Evolutionary conservation across 2,329 filamentous ascomycete genomes (phyloP).

Genomic region (Trichoderma atrobrunneum): DNA sequence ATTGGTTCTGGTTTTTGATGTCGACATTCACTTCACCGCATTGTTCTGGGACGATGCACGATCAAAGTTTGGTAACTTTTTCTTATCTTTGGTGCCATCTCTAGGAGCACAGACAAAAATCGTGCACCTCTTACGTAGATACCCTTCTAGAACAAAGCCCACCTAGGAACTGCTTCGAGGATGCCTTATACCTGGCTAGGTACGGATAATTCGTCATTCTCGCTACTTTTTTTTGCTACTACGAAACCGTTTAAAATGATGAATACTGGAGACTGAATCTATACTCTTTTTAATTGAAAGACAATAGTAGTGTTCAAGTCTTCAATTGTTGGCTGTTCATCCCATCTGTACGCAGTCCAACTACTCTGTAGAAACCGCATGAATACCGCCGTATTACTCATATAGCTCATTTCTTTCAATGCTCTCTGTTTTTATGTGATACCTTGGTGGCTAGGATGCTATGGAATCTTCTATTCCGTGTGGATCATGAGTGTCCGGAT

Average conservation of each 20-base stretch:
- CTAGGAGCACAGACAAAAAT: background rate
- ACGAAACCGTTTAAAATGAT: background rate
- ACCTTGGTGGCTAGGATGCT: background rate
- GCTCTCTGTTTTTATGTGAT: background rate
- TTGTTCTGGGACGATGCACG: background rate
- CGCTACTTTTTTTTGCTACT: background rate
- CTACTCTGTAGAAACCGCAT: background rate
- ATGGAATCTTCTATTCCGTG: background rate
- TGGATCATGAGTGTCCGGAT: background rate
- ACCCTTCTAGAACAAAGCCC: background rate
- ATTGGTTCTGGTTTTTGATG: background rate
- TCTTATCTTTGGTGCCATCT: background rate
- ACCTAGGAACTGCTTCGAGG: background rate
- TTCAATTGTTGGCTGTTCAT: background rate
- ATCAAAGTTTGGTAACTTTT: background rate
- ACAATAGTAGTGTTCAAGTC: background rate
- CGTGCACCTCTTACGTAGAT: background rate
- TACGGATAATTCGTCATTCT: background rate
- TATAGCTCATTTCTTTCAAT: background rate
- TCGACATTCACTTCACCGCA: background rate
- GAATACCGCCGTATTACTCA: background rate
- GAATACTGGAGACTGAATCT: background rate
- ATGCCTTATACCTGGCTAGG: background rate
- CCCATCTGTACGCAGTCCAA: background rate
- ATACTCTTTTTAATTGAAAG: background rate